Evolutionary conservation across 2,329 filamentous ascomycete genomes (phyloP), one percentile per base, ranked within the genome.

Genomic region (Verticillium albo-atrum): DNA sequence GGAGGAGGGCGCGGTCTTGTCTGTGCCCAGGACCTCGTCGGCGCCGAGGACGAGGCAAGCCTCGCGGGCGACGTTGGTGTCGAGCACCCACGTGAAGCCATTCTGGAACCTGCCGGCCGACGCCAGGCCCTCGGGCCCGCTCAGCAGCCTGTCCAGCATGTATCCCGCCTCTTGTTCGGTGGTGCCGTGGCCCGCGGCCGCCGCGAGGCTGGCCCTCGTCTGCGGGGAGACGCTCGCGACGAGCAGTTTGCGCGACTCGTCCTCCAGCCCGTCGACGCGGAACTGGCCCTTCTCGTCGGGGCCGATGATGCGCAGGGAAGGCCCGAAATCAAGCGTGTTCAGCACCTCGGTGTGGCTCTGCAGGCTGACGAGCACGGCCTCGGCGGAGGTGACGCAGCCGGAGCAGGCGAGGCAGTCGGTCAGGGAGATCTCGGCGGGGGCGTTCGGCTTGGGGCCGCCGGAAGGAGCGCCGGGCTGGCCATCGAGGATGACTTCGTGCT

Each of bases 371-470:
- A 99, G 85, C n/a, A 99, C 91, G 17, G 95, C 95, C 77, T 99
- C 95, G 54, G 95, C 95, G 6, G 93, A 97, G 23, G 95, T 99
- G 56, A 99, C 95, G 74, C 95, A 99, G 57, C 95, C 95, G 10
- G 95, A 97, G 75, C 95, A 99, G 57, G 95, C 95, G 56, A 99
- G 88, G 70, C 95, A 99, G 75, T 99, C 95, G 6, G 95, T 98
- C 62, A 99, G 85, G 55, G 93, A 97, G 68, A 99, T 98, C 71
- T 96, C 88, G 6, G 94, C 93, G 1, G 93, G 91, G 3, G 87
- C 82, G 56, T 84, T 82, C 63, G 86, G 75, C 56, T 80, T 71
- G 9, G 75, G 68, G 57, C 77, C 71, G 60, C 85, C 77, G 60
- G 85, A 77, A 56, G 79, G 71, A 25, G 78, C 71, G 54, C 80